Evolutionary conservation across 306 rosid species (phyloP).

Genomic region (Trifolium subterraneum): DNA sequence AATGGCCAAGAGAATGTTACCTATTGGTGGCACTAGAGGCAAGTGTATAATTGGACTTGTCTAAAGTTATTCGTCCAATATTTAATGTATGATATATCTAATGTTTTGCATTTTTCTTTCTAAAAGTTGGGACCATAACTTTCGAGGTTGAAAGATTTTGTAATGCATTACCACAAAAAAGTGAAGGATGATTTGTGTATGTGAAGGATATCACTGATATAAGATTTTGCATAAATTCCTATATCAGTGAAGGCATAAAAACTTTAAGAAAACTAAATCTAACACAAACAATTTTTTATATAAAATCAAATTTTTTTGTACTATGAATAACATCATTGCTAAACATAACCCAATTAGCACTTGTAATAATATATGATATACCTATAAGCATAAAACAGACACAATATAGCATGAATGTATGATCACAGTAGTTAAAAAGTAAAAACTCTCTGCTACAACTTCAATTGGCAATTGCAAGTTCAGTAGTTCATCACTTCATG

Average conservation of each 20-base stretch:
- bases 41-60: background rate
- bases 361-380: no score
- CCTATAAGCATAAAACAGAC: slow-evolving; percentile 10
- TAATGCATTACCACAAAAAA: background rate
- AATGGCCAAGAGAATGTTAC: slow-evolving; percentile 21
- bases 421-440: background rate
- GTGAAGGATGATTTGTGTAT: background rate
- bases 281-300: background rate
- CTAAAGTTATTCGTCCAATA: slow-evolving; percentile 12
- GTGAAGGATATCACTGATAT: background rate
- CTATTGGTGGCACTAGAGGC: slow-evolving; percentile 14
- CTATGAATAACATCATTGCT: no score
- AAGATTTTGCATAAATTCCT: background rate
- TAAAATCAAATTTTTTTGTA: background rate
- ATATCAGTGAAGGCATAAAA: background rate
- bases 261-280: background rate
- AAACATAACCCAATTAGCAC: no score
- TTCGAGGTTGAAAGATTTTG: slow-evolving; percentile 24
- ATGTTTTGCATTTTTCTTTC: slow-evolving; percentile 28
- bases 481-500: slow-evolving; percentile 29
- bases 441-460: background rate
- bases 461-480: slow-evolving; percentile 6
- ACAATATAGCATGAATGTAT: background rate
- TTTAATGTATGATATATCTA: background rate
- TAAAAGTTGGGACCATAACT: slow-evolving; percentile 14